Evolutionary conservation across 352 stramenopile genomes (phyloP), one percentile per base, ranked within the genome.

Genomic region (Phytophthora sansomeana): DNA sequence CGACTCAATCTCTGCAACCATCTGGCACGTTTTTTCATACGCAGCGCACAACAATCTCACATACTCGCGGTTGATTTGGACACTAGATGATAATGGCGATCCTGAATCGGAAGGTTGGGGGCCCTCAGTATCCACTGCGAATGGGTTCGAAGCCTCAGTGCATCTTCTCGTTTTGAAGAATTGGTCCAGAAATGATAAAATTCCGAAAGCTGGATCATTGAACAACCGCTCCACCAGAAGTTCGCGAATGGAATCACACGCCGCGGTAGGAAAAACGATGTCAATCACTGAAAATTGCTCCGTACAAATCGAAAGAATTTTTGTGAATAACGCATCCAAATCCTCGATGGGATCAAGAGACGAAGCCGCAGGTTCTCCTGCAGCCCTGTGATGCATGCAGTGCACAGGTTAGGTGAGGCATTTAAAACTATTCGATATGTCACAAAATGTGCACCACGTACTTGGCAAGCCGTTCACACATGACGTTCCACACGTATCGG

Each of bases 401-500:
- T 1, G 8, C 21, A 57, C 10, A 32, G 32, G 32, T 51, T 44
- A 36, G 32, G 7, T 16, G 4, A 47, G 19, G 4, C n/a, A 13
- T 17, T 17, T 4, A 14, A 14, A 38, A 38, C 33, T 41, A 41
- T 2, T 17, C 35, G n/a, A 41, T 41, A 16, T n/a, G n/a, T 14
- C 2, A 1, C n/a, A n/a, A n/a, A n/a, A n/a, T n/a, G n/a, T n/a
- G n/a, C n/a, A n/a, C 7, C 1, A 72, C 67, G 36, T 62, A 81
- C 72, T 83, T 90, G 6, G 80, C 77, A 9, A 95, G 67, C 9
- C 66, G 71, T 29, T 92, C 81, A 42, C 90, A 91, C 64, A 93
- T 87, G 38, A 95, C 79, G 52, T 95, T 95, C 87, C 87, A 95
- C 29, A 95, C 85, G 43, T 87, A 95, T 42, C 85, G 83, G 58